Percentiles rank a stretch among this genome's conserved stretches.
These are phyloP conservation scores for Chlorella variabilis DNA, from an alignment of 163 green algal species.

Conservation along the genomic window DNA sequence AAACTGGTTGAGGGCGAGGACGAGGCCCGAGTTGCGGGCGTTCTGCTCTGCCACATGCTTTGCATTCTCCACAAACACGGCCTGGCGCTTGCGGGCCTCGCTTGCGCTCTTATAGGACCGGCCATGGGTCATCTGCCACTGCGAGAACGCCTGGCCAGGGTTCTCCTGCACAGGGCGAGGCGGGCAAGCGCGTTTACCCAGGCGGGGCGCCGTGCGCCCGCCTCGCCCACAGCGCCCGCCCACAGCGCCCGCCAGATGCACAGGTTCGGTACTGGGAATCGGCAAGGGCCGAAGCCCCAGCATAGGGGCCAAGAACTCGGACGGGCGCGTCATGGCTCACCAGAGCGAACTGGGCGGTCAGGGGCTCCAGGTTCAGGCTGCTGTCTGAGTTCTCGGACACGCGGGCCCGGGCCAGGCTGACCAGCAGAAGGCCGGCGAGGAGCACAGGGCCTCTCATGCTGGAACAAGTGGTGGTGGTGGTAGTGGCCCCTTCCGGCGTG, in stretches of 20 bases:
- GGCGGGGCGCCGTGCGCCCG: no score
- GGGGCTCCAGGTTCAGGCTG: neutral
- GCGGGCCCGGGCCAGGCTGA: neutral
- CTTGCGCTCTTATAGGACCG: conserved; percentile 22
- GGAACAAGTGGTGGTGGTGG: no score
- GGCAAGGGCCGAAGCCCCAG: no score
- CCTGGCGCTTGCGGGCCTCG: conserved; percentile 22
- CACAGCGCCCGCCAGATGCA: no score
- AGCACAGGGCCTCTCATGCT: neutral
- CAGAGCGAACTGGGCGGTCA: conserved; percentile 34
- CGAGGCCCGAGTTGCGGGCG: conserved; percentile 37
- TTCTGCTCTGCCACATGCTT: conserved; percentile 70
- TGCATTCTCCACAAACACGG: conserved; percentile 65
- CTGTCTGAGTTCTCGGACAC: neutral
- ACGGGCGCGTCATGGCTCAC: no score
- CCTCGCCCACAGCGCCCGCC: neutral
- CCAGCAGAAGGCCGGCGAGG: neutral
- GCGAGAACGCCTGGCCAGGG: conserved; percentile 38
- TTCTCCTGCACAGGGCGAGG: conserved; percentile 28
- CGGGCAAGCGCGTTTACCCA: no score
- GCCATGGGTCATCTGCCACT: conserved; percentile 20
- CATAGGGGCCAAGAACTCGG: no score
- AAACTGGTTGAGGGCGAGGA: conserved; percentile 86
- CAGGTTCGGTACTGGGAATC: no score
- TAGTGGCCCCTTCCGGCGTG: no score